Conservation (phyloP, 305 asterid genomes). For the Solanum hybrid region DNA sequence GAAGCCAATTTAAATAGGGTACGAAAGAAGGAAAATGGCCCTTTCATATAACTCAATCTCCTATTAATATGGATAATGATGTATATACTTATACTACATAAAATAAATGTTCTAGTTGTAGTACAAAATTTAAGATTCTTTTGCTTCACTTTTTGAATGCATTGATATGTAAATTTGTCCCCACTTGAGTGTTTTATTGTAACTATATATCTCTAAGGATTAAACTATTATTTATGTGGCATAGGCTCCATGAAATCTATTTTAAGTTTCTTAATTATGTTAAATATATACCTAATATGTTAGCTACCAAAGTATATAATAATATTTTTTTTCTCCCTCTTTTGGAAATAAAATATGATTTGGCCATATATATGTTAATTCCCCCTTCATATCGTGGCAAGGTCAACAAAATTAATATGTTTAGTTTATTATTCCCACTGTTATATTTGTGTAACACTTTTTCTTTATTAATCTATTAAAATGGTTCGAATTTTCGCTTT, state of each 20-base stretch:
- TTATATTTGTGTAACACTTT: neutral
- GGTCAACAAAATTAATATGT: neutral
- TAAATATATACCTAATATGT: neutral
- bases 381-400: neutral
- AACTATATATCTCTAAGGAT: neutral
- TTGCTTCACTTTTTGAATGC: neutral
- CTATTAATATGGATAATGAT: neutral
- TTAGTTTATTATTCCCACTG: neutral
- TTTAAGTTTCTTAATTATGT: neutral
- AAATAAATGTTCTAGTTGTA: neutral
- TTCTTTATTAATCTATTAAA: neutral
- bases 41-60: neutral
- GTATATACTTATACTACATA: neutral
- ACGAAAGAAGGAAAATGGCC: neutral
- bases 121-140: neutral
- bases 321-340: neutral
- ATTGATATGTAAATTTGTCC: neutral
- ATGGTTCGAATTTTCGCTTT: neutral
- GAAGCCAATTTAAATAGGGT: neutral
- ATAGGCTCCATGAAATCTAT: neutral
- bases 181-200: neutral
- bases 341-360: neutral
- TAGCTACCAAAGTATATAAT: neutral
- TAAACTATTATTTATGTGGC: neutral
- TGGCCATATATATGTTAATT: neutral